Percentiles rank a stretch among this genome's conserved stretches.
Conservation (phyloP, 2,329 filamentous ascomycete species). For the Fusarium sp. region DNA sequence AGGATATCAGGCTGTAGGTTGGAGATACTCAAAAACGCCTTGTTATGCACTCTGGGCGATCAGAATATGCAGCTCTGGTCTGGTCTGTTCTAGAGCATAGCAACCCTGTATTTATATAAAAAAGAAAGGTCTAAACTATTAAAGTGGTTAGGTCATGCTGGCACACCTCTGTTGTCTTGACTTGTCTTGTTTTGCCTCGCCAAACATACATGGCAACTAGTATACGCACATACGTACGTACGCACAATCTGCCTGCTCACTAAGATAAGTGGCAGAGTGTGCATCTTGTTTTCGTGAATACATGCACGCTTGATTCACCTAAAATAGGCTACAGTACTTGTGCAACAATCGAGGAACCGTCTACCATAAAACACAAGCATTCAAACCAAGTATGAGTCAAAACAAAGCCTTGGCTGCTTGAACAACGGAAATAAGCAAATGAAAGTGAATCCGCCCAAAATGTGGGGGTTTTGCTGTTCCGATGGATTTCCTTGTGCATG, state of each 20-base stretch:
- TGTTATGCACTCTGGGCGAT: background rate
- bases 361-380: background rate
- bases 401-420: background rate
- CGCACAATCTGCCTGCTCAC: background rate
- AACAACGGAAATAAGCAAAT: background rate
- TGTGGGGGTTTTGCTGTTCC: background rate
- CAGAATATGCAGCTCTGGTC: background rate
- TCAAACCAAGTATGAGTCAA: conserved; percentile 4
- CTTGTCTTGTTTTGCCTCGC: conserved; percentile 1
- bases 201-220: background rate
- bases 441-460: background rate
- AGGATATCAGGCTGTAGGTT: background rate
- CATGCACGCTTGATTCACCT: background rate
- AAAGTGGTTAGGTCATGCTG: conserved; percentile 3
- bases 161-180: too few species aligned
- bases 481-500: background rate
- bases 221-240: background rate
- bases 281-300: conserved; percentile 12
- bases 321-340: background rate
- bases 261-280: background rate
- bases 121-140: background rate
- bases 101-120: conserved; percentile 17
- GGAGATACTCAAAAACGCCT: background rate
- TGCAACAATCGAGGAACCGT: conserved; percentile 1
- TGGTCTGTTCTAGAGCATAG: too few species aligned